These are phyloP conservation scores for Haplosporangium sp. DNA, from an alignment of 371 early-diverging fungal species.

Conservation along the genomic window DNA sequence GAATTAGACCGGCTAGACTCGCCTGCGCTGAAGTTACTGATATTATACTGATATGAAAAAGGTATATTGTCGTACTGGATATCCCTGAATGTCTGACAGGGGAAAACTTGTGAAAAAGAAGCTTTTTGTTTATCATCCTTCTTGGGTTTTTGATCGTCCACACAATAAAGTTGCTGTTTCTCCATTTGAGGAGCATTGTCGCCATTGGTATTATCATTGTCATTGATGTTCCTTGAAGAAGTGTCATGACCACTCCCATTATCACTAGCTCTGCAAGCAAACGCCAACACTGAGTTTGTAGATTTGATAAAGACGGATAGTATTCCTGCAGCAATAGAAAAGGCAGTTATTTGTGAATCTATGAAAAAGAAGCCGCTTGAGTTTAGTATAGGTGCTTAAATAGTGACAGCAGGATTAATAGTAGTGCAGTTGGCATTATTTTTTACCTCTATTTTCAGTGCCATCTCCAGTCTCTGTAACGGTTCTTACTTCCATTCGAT, in stretches of 20 bases:
- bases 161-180: no score
- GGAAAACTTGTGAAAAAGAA: neutral
- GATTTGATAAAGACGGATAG: conserved; percentile 15
- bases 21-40: neutral
- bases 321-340: conserved; percentile 9
- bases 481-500: no score
- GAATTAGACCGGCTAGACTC: conserved; percentile 34
- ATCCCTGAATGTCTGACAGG: conserved; percentile 6
- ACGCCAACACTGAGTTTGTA: neutral
- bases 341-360: neutral
- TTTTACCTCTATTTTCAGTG: neutral
- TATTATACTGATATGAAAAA: neutral
- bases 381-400: neutral
- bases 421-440: neutral
- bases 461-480: neutral
- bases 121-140: neutral
- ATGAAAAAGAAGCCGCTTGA: neutral
- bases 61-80: neutral
- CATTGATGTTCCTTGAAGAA: neutral
- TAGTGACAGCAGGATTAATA: neutral
- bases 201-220: neutral
- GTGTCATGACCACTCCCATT: neutral
- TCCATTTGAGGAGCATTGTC: no score
- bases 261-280: neutral
- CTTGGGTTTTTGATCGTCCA: neutral